A percentile compares a stretch with the other conserved stretches of the same genome.
Evolutionary conservation across 2,329 filamentous ascomycete genomes (phyloP).

Genomic region (Arachnomyces sp.): DNA sequence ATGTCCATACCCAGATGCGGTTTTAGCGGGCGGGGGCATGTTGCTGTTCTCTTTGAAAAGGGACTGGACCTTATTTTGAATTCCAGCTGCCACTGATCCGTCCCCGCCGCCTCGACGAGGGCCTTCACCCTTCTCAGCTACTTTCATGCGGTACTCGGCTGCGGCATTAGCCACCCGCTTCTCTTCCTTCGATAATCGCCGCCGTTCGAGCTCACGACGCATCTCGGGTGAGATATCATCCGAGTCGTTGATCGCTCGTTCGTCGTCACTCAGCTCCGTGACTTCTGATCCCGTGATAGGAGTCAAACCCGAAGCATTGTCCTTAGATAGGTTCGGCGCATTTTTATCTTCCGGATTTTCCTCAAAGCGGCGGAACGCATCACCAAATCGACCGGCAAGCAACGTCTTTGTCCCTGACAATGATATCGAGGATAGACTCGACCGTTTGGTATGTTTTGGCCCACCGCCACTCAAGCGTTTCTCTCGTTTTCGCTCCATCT

Average conservation of each 20-base stretch:
- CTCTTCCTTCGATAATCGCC: constrained; percentile 77
- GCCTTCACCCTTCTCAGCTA: constrained; percentile 54
- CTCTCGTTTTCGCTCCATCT: constrained; percentile 50
- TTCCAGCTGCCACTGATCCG: constrained; percentile 64
- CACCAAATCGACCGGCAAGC: constrained; percentile 80
- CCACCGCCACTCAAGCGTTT: constrained; percentile 47
- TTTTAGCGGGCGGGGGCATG: constrained; percentile 52
- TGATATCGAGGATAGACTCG: constrained; percentile 61
- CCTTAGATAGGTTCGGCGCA: constrained; percentile 31
- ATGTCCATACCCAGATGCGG: constrained; percentile 81
- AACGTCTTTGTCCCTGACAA: constrained; percentile 70
- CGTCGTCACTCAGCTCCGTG: constrained; percentile 59
- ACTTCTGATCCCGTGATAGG: constrained; percentile 71
- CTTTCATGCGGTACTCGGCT: constrained; percentile 72
- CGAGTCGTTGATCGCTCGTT: constrained; percentile 56
- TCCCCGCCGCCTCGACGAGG: constrained; percentile 38
- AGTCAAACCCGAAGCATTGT: constrained; percentile 45
- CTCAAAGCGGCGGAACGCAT: constrained; percentile 90
- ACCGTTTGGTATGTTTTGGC: constrained; percentile 59
- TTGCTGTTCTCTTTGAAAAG: constrained; percentile 67
- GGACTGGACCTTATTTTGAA: constrained; percentile 83
- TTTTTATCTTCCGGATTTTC: constrained; percentile 36
- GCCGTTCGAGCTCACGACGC: constrained; percentile 78
- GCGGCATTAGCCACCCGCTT: constrained; percentile 79
- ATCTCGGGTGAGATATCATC: constrained; percentile 77